A percentile compares a stretch with the other conserved stretches of the same genome.
These are phyloP conservation scores for Colletotrichum sp. DNA, from an alignment of 2,329 filamentous ascomycete species.

Conservation along the genomic window DNA sequence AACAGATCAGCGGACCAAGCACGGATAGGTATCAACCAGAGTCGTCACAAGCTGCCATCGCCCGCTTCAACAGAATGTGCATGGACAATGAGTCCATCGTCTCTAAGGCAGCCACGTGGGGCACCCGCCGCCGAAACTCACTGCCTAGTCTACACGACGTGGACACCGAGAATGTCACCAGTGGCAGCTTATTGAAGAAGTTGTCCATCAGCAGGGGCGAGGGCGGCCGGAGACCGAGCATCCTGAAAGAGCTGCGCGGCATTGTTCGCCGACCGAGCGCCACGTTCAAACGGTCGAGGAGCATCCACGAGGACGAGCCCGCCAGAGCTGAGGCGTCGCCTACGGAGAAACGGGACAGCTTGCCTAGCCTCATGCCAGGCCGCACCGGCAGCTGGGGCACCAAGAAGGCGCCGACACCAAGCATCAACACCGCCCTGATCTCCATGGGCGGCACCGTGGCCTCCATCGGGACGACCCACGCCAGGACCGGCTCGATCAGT, in stretches of 20 bases:
- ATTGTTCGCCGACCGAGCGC: conserved; percentile 57
- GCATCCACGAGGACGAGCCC: conserved; percentile 40
- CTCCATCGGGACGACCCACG: conserved; percentile 61
- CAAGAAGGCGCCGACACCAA: conserved; percentile 56
- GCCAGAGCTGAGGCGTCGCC: conserved; percentile 30
- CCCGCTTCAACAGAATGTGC: conserved; percentile 55
- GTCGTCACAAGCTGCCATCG: conserved; percentile 59
- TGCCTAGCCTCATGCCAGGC: conserved; percentile 51
- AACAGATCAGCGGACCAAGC: conserved; percentile 43
- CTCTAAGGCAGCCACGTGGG: conserved; percentile 72
- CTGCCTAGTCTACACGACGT: conserved; percentile 64
- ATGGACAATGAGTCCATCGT: conserved; percentile 63
- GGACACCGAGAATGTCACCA: conserved; percentile 58
- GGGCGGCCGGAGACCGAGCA: conserved; percentile 55
- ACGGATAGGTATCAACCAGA: conserved; percentile 48
- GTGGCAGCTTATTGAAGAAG: conserved; percentile 69
- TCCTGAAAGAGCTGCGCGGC: conserved; percentile 52
- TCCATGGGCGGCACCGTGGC: conserved; percentile 61
- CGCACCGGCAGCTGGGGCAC: conserved; percentile 55
- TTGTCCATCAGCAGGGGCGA: conserved; percentile 56
- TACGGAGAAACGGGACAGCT: conserved; percentile 49
- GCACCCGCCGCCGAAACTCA: conserved; percentile 67
- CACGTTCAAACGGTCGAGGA: conserved; percentile 53
- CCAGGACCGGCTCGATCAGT: conserved; percentile 66
- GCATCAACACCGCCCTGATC: conserved; percentile 63